phyloP scores from a whole-genome alignment of 352 stramenopile genomes.

The Poterioochromonas sp. region DNA sequence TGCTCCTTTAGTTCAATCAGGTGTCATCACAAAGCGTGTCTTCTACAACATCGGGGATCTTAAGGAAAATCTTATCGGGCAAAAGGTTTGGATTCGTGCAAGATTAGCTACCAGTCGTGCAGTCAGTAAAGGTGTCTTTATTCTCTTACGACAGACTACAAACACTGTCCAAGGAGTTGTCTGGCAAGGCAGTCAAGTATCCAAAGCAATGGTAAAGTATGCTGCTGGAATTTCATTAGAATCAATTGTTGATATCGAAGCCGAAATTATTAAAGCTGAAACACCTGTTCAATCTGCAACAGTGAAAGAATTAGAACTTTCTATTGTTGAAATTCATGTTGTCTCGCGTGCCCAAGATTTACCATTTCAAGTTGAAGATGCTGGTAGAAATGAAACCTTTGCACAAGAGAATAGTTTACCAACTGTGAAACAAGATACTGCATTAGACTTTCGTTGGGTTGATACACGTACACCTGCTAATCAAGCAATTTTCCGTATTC shows the following conservation, averaged over 20 bases:
- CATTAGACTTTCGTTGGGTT: slow-evolving; percentile 90
- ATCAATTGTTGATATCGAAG: slow-evolving; percentile 89
- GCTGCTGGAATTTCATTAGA: slow-evolving; percentile 81
- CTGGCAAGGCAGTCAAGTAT: slow-evolving; percentile 71
- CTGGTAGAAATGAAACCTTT: slow-evolving; percentile 68
- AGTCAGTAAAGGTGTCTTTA: slow-evolving; percentile 86
- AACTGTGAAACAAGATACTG: slow-evolving; percentile 71
- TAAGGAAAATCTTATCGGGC: slow-evolving; percentile 56
- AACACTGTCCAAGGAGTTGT: slow-evolving; percentile 86
- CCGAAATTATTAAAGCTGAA: slow-evolving; percentile 71
- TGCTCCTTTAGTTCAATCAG: slow-evolving; percentile 73
- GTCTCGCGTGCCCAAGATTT: slow-evolving; percentile 83
- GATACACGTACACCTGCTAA: slow-evolving; percentile 96
- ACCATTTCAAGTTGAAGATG: slow-evolving; percentile 88
- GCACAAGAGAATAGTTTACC: slow-evolving; percentile 47
- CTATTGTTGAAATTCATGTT: slow-evolving; percentile 82
- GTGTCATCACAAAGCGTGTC: slow-evolving; percentile 59
- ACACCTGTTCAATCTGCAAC: slow-evolving; percentile 82
- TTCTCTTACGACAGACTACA: slow-evolving; percentile 87
- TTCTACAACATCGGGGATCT: slow-evolving; percentile 49
- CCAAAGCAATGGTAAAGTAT: slow-evolving; percentile 93
- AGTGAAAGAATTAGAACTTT: slow-evolving; percentile 84
- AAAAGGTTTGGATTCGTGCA: slow-evolving; percentile 85
- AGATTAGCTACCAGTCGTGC: slow-evolving; percentile 83
- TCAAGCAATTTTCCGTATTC: slow-evolving; percentile 95